These are phyloP conservation scores for Penicillium sp. DNA, from an alignment of 2,329 filamentous ascomycete species.

Conservation along the genomic window DNA sequence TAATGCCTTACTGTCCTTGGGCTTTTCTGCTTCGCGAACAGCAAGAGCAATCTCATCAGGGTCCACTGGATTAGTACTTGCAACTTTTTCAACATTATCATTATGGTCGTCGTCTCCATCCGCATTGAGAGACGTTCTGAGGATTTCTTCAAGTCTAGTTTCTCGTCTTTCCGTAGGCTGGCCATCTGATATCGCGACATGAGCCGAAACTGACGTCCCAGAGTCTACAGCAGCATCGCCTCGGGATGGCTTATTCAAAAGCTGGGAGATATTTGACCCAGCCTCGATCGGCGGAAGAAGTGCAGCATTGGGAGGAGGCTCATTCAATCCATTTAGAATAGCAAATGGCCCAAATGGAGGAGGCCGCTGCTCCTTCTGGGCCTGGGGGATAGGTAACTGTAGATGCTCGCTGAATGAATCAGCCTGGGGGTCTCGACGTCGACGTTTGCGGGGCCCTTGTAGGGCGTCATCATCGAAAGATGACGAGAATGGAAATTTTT, in stretches of 20 bases:
- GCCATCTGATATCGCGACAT: conserved; percentile 16
- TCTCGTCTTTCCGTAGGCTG: conserved; percentile 32
- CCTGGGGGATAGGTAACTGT: conserved; percentile 47
- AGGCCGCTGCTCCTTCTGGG: conserved; percentile 46
- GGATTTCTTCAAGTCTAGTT: conserved; percentile 36
- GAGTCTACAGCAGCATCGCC: conserved; percentile 26
- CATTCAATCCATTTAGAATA: conserved; percentile 59
- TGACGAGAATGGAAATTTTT: conserved; percentile 42
- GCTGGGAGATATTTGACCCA: conserved; percentile 39
- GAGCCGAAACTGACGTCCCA: conserved; percentile 14
- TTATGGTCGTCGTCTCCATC: conserved; percentile 16
- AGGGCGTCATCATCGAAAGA: conserved; percentile 38
- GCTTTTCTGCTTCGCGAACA: conserved; percentile 8
- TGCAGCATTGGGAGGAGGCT: conserved; percentile 61
- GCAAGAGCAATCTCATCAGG: conserved; percentile 1
- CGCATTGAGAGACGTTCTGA: conserved; percentile 27
- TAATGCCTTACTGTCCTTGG: conserved; percentile 1
- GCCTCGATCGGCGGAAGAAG: conserved; percentile 61
- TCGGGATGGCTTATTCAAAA: conserved; percentile 36
- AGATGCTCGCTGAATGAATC: conserved; percentile 46
- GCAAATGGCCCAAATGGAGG: conserved; percentile 46
- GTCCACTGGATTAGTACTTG: conserved; percentile 9
- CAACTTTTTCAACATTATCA: conserved; percentile 13
- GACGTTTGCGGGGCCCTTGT: conserved; percentile 41
- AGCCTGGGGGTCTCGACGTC: conserved; percentile 41